A percentile compares a stretch with the other conserved stretches of the same genome.
Evolutionary conservation across 805 yeast species (phyloP).

Genomic region (Scheffersomyces lignosus): DNA sequence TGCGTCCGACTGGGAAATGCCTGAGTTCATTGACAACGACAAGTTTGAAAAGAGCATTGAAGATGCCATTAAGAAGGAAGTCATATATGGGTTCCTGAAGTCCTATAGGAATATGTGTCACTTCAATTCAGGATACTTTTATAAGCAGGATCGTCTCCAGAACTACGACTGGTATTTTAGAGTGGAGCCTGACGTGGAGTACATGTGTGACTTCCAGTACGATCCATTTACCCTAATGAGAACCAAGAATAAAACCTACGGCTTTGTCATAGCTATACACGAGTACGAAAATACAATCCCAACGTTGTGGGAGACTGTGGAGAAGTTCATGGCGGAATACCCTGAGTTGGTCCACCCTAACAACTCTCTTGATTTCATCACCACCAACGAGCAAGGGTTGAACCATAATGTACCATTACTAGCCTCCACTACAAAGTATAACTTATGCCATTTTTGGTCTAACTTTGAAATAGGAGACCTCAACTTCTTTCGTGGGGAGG

Average conservation of each 20-base stretch:
- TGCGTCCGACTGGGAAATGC: slow-evolving; percentile 40
- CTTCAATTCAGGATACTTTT: slow-evolving; percentile 67
- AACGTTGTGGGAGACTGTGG: slow-evolving; percentile 51
- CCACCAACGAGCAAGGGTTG: slow-evolving; percentile 40
- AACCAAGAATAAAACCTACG: slow-evolving; percentile 46
- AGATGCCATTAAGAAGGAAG: slow-evolving; percentile 18
- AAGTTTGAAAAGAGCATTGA: slow-evolving; percentile 26
- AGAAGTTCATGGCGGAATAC: slow-evolving; percentile 41
- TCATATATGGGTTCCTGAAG: slow-evolving; percentile 48
- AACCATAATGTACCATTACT: slow-evolving; percentile 14
- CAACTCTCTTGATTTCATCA: slow-evolving; percentile 49
- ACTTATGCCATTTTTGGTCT: slow-evolving; percentile 66
- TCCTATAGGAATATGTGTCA: slow-evolving; percentile 70
- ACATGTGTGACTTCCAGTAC: slow-evolving; percentile 56
- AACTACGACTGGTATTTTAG: slow-evolving; percentile 59
- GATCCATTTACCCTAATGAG: slow-evolving; percentile 51
- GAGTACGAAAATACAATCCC: slow-evolving; percentile 55
- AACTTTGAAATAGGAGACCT: slow-evolving; percentile 59
- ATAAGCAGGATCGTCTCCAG: slow-evolving; percentile 43
- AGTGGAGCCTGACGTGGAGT: slow-evolving; percentile 59
- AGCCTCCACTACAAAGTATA: slow-evolving; percentile 31
- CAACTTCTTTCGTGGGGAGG: slow-evolving; percentile 48
- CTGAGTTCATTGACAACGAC: slow-evolving; percentile 30
- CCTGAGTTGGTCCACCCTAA: slow-evolving; percentile 49
- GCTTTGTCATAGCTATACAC: slow-evolving; percentile 50